Base-by-base conservation (phyloP, 1,284 basidiomycete species). In the Cryptococcus sp. region DNA sequence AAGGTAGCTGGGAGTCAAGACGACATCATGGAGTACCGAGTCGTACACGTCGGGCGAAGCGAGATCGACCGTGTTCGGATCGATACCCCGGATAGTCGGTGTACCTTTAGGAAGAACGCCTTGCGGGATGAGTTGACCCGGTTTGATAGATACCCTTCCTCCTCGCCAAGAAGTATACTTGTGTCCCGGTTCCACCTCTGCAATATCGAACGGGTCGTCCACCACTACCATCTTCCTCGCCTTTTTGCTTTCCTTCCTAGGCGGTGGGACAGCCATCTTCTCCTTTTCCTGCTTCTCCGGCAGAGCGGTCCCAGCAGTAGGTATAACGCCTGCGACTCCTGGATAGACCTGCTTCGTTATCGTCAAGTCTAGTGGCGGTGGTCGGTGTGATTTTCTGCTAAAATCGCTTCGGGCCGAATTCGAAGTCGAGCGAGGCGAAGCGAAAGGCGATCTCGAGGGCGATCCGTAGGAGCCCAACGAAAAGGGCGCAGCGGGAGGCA, bases 1-100 rank as follows among this genome's bases (percentile, higher is more conserved):
- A 37, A 63, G 51, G 41, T 62, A 65, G 1, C 63, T 62, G 0
- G 66, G 68, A 1, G 66, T 68, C 22, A 70, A 58, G 3, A 65
- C 50, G 19, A 70, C 58, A 34, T 66, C 57, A 47, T 66, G 62
- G 11, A 70, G 47, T 0, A 64, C 65, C 12, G 58, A 61, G n/a
- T 67, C 65, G 43, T 65, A 61, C n/a, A 24, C 32, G n/a, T 53
- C 50, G 11, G 39, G 47, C 37, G 45, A 28, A n/a, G 7, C 14
- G 9, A 31, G 28, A 7, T 7, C 7, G 14, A 31, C 28, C 28
- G 14, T 31, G 28, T 31, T 31, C 28, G 24, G 43, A 18, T 40
- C 33, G 33, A 41, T 28, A 24, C 42, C 44, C 25, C 37, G 41
- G 23, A 48, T 40, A 21, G 47, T 49, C 16, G 42, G 42, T 21